phyloP scores from a whole-genome alignment of 768 basidiomycete genomes.

The Dentipellis fragilis region DNA sequence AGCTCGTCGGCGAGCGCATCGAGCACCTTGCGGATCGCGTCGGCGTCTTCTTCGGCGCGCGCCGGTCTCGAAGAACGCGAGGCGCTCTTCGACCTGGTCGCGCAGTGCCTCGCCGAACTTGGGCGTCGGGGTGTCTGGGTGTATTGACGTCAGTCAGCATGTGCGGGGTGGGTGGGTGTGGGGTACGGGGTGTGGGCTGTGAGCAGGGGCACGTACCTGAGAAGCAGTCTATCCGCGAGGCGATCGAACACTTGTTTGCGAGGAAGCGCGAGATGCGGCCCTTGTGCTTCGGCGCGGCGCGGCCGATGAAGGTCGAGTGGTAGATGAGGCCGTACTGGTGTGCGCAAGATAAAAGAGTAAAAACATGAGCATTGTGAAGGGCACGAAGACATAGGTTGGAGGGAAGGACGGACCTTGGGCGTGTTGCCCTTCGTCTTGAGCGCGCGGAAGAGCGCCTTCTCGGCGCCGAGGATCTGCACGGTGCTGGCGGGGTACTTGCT shows the following conservation, averaged over 20 bases:
- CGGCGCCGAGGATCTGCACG: slow-evolving; percentile 95
- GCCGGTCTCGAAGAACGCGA: slow-evolving; percentile 90
- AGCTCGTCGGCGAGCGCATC: slow-evolving; percentile 66
- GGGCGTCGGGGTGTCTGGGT: slow-evolving; percentile 67
- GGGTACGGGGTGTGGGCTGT: not conserved
- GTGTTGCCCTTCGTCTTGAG: slow-evolving; percentile 99
- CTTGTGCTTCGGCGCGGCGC: slow-evolving; percentile 90
- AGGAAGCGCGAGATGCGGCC: slow-evolving; percentile 98
- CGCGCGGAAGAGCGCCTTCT: slow-evolving; percentile 95
- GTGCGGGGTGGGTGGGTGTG: not conserved
- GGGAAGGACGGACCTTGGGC: slow-evolving; percentile 56
- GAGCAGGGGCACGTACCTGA: slow-evolving; percentile 45
- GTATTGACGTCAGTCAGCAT: not conserved
- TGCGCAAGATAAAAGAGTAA: not conserved
- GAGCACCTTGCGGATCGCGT: slow-evolving; percentile 84
- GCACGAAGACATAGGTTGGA: not conserved
- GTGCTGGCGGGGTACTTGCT: slow-evolving; percentile 98
- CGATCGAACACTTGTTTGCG: slow-evolving; percentile 97
- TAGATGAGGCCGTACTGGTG: slow-evolving; percentile 91
- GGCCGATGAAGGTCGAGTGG: slow-evolving; percentile 94
- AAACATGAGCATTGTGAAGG: not conserved
- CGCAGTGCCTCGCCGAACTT: slow-evolving; percentile 95
- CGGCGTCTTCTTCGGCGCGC: slow-evolving; percentile 79
- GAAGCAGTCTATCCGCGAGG: slow-evolving; percentile 94
- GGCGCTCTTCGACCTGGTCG: slow-evolving; percentile 89